Base-by-base conservation (phyloP, 164 flowering plant genomes). In the Chimonanthus salicifolius region DNA sequence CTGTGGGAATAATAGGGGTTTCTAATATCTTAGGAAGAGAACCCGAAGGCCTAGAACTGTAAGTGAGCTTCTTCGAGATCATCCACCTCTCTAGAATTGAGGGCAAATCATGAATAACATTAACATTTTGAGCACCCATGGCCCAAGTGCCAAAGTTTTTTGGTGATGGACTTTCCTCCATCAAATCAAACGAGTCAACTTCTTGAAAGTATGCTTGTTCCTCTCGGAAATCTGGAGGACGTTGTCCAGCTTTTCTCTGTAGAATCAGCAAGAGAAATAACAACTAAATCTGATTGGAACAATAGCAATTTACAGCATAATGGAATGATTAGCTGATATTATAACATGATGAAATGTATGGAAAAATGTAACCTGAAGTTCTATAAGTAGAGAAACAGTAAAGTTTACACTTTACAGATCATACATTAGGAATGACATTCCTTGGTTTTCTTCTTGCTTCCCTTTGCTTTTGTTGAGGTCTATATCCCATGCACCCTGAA, bases 131-230 rank as follows among this genome's bases (percentile, higher is more conserved):
- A 66, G 60, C 65, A 43, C 89, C 88, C 80, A 70, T 75, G 33
- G 77, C 83, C 99, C 98, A 95, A 44, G 90, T 89, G 20, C 82
- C 73, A 67, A 65, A 79, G 73, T 79, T 84, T 77, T 92, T 92
- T 13, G 99, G 98, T 6, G 99, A 96, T 51, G 99, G 98, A 72
- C 98, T 93, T 78, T 94, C 99, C 81, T 92, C 97, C 74, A 87
- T 51, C 82, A 96, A 82, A 78, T 92, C 93, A 80, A 86, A 87
- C 33, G 94, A 83, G 83, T 94, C 98, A 72, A 94, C 91, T 80
- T 94, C 98, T 76, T 94, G 71, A 80, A 96, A 96, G 78, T 94
- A 94, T 64, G 86, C 89, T 47, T 78, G 71, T 76, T 94, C 98
- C 78, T 86, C 88, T 10, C 87, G 94, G 75, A 76, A 92, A 79